phyloP scores from a whole-genome alignment of 371 early-diverging fungal genomes.

The Entomophthora muscae region DNA sequence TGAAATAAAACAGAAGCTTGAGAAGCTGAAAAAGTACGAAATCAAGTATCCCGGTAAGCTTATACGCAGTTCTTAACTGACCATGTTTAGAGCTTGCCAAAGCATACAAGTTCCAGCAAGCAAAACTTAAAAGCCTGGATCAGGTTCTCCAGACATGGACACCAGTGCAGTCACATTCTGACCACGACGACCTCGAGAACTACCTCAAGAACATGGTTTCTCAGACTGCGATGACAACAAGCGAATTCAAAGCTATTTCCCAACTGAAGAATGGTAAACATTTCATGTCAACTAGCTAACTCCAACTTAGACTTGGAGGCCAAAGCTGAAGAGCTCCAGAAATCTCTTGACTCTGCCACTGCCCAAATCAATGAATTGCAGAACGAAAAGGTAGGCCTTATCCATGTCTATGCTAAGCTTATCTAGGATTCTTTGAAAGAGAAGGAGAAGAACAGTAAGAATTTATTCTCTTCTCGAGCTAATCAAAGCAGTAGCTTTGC shows the following conservation, averaged over 20 bases:
- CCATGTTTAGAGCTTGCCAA: slow-evolving; percentile 2
- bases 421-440: not conserved
- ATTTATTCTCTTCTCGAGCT: not conserved
- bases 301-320: not conserved
- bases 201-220: slow-evolving; percentile 7
- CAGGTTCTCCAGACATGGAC: slow-evolving; percentile 3
- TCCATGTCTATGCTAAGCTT: not conserved
- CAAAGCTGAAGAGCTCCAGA: not conserved
- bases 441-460: not conserved
- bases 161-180: slow-evolving; percentile 4
- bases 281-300: not conserved
- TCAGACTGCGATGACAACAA: slow-evolving; percentile 4
- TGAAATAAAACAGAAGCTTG: slow-evolving; percentile 1
- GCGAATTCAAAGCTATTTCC: slow-evolving; percentile 5
- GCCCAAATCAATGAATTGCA: not conserved
- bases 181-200: slow-evolving; percentile 3
- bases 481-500: not conserved
- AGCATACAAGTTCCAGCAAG: slow-evolving; percentile 4
- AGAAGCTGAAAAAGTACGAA: slow-evolving; percentile 9
- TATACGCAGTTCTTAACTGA: not conserved
- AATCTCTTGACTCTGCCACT: not conserved
- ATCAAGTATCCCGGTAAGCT: slow-evolving; percentile 5
- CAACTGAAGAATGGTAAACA: not conserved
- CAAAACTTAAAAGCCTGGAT: slow-evolving; percentile 5
- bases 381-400: not conserved